phyloP scores from a whole-genome alignment of 208 protist species.

The Acanthamoeba sp. region DNA sequence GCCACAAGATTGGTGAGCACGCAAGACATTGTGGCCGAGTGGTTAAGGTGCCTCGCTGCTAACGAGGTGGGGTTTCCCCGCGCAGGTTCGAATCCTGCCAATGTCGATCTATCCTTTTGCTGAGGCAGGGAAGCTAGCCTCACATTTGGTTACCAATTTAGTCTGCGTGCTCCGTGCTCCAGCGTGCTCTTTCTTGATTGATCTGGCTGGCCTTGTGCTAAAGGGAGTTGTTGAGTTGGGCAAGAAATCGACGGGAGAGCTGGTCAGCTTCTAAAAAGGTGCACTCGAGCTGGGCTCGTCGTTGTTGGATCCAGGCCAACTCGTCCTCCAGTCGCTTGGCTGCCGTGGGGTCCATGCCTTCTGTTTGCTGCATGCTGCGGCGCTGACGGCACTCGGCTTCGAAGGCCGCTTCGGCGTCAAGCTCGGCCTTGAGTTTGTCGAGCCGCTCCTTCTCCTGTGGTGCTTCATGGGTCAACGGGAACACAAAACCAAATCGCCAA shows the following conservation, averaged over 20 bases:
- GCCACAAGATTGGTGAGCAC: background rate
- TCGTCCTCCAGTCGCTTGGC: background rate
- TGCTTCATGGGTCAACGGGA: background rate
- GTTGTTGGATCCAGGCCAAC: conserved; percentile 18
- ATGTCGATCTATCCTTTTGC: conserved; percentile 70
- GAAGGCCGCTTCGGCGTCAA: background rate
- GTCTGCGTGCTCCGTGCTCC: too few relatives aligned
- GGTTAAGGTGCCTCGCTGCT: conserved; percentile 78
- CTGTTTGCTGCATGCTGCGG: background rate
- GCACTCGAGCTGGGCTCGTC: background rate
- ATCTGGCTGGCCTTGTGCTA: too few relatives aligned
- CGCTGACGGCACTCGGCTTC: background rate
- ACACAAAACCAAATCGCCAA: background rate
- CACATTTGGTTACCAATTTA: too few relatives aligned
- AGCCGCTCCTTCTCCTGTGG: background rate
- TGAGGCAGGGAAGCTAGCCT: too few relatives aligned
- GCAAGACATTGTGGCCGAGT: conserved; percentile 77
- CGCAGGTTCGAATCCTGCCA: conserved; percentile 84
- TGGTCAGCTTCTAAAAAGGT: background rate
- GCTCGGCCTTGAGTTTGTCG: background rate
- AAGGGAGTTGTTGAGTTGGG: too few relatives aligned
- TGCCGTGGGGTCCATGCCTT: background rate
- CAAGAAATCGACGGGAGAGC: background rate
- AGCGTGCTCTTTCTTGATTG: too few relatives aligned
- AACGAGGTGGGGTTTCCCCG: conserved; percentile 77